phyloP scores from a whole-genome alignment of 257 asterid genomes.

The Solanum lycopersicoides region DNA sequence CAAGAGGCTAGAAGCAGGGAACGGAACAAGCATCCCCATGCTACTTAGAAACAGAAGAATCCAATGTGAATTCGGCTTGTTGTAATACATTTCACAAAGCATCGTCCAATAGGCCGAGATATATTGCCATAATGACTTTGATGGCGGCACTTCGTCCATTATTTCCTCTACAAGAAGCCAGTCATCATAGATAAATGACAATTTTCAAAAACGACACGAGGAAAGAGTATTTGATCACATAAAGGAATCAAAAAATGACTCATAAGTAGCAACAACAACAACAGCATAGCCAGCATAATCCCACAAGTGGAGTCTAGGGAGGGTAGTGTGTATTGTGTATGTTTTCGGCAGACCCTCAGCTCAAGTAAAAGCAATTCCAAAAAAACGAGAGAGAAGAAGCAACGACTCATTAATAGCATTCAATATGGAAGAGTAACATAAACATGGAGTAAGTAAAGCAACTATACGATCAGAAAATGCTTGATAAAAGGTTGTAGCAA shows the following conservation, averaged over 20 bases:
- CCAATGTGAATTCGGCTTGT: slow-evolving; percentile 76
- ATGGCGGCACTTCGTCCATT: slow-evolving; percentile 22
- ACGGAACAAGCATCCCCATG: slow-evolving; percentile 58
- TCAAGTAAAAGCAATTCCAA: background rate
- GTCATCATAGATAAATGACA: background rate
- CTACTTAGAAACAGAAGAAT: slow-evolving; percentile 54
- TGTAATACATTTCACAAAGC: slow-evolving; percentile 28
- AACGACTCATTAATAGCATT: background rate
- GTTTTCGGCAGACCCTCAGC: accelerated
- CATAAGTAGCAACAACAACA: background rate
- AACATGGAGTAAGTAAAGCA: background rate
- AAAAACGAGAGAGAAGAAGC: background rate
- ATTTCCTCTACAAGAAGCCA: background rate
- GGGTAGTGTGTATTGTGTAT: background rate
- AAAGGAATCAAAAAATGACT: background rate
- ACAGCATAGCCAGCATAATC: background rate
- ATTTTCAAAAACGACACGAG: background rate
- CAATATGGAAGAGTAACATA: background rate
- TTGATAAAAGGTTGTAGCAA: background rate
- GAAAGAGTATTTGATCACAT: background rate
- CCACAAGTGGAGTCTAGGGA: background rate
- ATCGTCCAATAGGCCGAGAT: slow-evolving; percentile 11
- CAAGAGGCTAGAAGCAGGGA: slow-evolving; percentile 86
- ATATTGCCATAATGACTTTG: slow-evolving; percentile 24
- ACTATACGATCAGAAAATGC: background rate